Percentiles rank a stretch among this genome's conserved stretches.
phyloP scores from a whole-genome alignment of 2,329 filamentous ascomycete genomes.

The Aspergillus fischeri region DNA sequence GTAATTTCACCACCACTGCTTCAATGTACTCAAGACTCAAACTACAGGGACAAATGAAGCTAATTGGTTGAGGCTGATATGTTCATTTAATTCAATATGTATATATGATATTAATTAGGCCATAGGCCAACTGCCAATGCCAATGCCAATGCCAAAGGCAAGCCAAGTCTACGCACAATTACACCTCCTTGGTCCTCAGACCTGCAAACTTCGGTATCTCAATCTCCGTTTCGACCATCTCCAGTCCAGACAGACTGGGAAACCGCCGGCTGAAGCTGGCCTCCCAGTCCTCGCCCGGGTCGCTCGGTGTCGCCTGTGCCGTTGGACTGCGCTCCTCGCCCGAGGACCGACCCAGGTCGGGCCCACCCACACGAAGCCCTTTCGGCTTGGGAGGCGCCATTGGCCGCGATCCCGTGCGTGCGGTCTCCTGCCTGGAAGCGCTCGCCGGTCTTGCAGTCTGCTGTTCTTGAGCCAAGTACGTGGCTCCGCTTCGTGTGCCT shows the following conservation, averaged over 20 bases:
- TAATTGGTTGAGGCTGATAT: background rate
- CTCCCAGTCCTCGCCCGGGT: conserved; percentile 57
- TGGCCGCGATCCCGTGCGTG: conserved; percentile 41
- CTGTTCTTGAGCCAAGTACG: conserved; percentile 14
- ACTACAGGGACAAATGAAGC: background rate
- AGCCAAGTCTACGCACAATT: conserved; percentile 12
- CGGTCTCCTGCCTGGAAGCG: conserved; percentile 15
- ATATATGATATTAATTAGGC: conserved; percentile 6
- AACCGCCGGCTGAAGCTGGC: conserved; percentile 77
- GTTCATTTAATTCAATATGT: background rate
- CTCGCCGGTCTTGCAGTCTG: conserved; percentile 9
- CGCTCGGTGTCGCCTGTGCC: conserved; percentile 23
- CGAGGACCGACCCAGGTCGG: conserved; percentile 13
- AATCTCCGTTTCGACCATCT: conserved; percentile 76
- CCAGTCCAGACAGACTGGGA: conserved; percentile 77
- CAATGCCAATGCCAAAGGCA: too few relatives aligned
- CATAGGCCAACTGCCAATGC: background rate
- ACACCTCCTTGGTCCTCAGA: conserved; percentile 42
- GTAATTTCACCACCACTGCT: conserved; percentile 1
- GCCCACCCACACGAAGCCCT: conserved; percentile 49
- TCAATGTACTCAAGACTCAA: background rate
- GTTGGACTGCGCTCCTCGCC: conserved; percentile 25
- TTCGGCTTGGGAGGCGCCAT: conserved; percentile 59
- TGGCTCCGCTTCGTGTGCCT: conserved; percentile 19
- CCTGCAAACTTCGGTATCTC: conserved; percentile 35